Conservation (phyloP, 2,329 filamentous ascomycete species). For the Aspergillus niger region DNA sequence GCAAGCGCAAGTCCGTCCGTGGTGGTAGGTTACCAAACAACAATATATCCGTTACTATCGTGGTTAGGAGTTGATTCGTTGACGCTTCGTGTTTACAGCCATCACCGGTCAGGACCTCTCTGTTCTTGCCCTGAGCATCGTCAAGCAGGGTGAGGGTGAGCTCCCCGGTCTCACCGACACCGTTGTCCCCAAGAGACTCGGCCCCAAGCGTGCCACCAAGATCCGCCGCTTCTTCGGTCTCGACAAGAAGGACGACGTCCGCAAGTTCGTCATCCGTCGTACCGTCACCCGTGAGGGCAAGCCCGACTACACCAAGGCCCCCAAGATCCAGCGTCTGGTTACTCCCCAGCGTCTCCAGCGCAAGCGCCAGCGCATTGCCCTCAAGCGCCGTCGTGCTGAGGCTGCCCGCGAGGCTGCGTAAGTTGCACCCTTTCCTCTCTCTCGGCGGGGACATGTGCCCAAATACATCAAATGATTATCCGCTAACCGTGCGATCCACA, state of each 20-base stretch:
- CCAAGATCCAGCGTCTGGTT: slow-evolving; percentile 99
- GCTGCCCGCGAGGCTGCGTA: slow-evolving; percentile 98
- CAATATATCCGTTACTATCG: background rate
- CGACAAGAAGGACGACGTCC: slow-evolving; percentile 99
- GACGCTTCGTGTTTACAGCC: slow-evolving; percentile 54
- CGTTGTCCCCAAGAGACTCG: slow-evolving; percentile 98
- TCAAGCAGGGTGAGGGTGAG: slow-evolving; percentile 96
- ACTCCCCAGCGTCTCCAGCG: slow-evolving; percentile 99
- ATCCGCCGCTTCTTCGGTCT: slow-evolving; percentile 99
- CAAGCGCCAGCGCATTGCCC: slow-evolving; percentile 96
- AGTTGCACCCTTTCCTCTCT: slow-evolving; percentile 49
- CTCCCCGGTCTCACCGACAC: slow-evolving; percentile 96
- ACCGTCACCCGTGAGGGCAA: slow-evolving; percentile 97
- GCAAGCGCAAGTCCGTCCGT: slow-evolving; percentile 98
- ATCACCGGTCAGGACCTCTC: slow-evolving; percentile 96
- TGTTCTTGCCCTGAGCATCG: slow-evolving; percentile 88
- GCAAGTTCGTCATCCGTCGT: slow-evolving; percentile 99
- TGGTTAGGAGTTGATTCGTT: slow-evolving; percentile 9
- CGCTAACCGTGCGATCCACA: slow-evolving; percentile 40
- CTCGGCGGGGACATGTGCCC: no score
- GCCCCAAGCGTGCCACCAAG: slow-evolving; percentile 99
- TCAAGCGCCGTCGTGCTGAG: slow-evolving; percentile 98
- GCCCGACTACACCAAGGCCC: slow-evolving; percentile 99
- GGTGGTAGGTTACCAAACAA: slow-evolving; percentile 53
- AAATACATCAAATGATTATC: background rate